Base-by-base conservation (phyloP, 2,329 filamentous ascomycete species). In the Seiridium cupressi region DNA sequence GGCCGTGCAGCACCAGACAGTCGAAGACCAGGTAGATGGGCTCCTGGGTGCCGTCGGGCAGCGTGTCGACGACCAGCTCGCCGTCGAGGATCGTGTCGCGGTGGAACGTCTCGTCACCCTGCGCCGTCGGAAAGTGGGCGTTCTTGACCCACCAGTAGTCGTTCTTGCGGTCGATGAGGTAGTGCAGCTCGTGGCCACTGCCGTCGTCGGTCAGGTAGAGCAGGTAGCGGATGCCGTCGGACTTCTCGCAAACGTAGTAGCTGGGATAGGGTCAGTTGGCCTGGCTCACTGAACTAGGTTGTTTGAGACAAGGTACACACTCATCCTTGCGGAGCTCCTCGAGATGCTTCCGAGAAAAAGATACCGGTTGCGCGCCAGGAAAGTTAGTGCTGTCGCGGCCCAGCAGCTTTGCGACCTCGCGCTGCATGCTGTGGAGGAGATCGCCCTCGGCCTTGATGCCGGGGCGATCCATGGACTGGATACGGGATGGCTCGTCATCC, bases 171-270 rank as follows among this genome's bases (percentile, higher is more conserved):
- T 99, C 94, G 77, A 99, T 97, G 60, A 99, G 83, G 78, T 97
- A 97, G 71, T 95, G 91, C 32, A 89, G 84, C 72, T 96, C 92
- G 54, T 72, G 66, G 58, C 79, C 79, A 5, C 79, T 73, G 47
- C 87, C 83, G 71, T 89, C 89, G 6, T 80, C 74, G 55, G 91
- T 92, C 65, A 95, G 87, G 80, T 96, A 98, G 65, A 99, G 85
- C n/a, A 99, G 85, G 74, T 96, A 97, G 64, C 95, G 88, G 64
- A 98, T 92, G 58, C 95, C 95, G 72, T 99, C 95, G 1, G 94
- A 97, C 79, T 99, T 99, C 77, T 99, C 95, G 81, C 94, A 97
- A 65, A 99, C 90, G 73, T 93, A 99, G 79, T 98, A 99, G 76
- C 55, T 57, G 56, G 47, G 47, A 31, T 13, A 10, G 9, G 7